A percentile compares a stretch with the other conserved stretches of the same genome.
These are phyloP conservation scores for Aphelidium insulamus DNA, from an alignment of 371 early-diverging fungal species.

Conservation along the genomic window DNA sequence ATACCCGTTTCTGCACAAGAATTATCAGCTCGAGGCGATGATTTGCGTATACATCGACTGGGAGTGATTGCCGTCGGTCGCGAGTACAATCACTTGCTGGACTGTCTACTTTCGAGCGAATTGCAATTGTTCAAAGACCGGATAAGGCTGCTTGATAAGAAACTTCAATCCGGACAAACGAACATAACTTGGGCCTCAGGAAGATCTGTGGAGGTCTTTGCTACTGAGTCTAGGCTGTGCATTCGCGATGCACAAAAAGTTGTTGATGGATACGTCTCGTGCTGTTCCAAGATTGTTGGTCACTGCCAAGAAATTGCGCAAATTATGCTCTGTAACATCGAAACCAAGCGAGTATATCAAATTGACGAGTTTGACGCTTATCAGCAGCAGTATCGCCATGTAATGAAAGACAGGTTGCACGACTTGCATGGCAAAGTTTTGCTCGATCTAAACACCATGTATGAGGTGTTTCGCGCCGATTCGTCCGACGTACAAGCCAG, in stretches of 20 bases:
- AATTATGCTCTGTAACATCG: conserved; percentile 19
- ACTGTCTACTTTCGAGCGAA: conserved; percentile 19
- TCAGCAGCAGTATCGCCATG: conserved; percentile 12
- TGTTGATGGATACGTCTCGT: conserved; percentile 18
- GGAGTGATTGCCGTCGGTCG: conserved; percentile 24
- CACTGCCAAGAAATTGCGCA: conserved; percentile 17
- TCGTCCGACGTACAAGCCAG: conserved; percentile 19
- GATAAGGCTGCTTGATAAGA: conserved; percentile 24
- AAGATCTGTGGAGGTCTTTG: conserved; percentile 28
- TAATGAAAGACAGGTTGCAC: conserved; percentile 11
- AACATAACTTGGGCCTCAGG: conserved; percentile 27
- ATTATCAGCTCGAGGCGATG: conserved; percentile 22
- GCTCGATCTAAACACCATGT: conserved; percentile 11
- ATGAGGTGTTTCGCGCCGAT: conserved; percentile 21
- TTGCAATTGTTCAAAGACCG: conserved; percentile 21
- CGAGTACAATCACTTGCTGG: conserved; percentile 27
- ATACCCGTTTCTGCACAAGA: conserved; percentile 28
- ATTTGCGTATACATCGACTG: conserved; percentile 25
- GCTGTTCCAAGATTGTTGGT: conserved; percentile 12
- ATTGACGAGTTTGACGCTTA: conserved; percentile 18
- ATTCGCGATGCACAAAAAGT: conserved; percentile 21
- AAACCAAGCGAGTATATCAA: conserved; percentile 26
- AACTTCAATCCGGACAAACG: conserved; percentile 27
- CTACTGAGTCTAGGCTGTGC: conserved; percentile 28
- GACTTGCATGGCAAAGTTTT: conserved; percentile 14